Evolutionary conservation across 2,329 filamentous ascomycete genomes (phyloP).

Genomic region (Trichoderma brevicompactum): DNA sequence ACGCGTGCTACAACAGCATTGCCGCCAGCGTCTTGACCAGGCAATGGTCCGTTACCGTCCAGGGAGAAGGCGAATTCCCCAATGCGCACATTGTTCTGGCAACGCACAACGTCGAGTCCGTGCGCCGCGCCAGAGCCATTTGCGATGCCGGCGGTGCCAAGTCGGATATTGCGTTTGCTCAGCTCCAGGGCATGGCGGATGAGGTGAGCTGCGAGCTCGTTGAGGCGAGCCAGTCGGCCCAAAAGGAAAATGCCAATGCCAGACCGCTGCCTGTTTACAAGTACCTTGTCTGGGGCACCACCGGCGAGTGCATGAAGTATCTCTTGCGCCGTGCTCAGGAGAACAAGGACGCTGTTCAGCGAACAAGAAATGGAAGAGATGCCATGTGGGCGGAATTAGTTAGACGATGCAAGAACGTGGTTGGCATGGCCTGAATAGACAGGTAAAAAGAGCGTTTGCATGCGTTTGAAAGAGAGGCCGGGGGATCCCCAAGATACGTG

Average conservation of each 20-base stretch:
- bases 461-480: background rate
- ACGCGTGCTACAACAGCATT: constrained; percentile 73
- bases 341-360: constrained; percentile 71
- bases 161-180: constrained; percentile 55
- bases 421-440: constrained; percentile 44
- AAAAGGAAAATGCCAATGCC: constrained; percentile 34
- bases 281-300: constrained; percentile 72
- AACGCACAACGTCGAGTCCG: constrained; percentile 78
- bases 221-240: constrained; percentile 42
- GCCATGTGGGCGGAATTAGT: constrained; percentile 66
- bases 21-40: constrained; percentile 68
- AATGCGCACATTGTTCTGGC: constrained; percentile 71
- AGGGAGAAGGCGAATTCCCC: constrained; percentile 55
- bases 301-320: constrained; percentile 85
- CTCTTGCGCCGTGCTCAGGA: constrained; percentile 66
- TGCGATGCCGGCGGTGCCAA: constrained; percentile 51
- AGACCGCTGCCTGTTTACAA: constrained; percentile 65
- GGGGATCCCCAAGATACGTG: background rate
- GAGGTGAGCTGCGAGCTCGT: constrained; percentile 75
- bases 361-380: constrained; percentile 64
- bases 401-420: constrained; percentile 54
- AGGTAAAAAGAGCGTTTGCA: background rate
- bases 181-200: constrained; percentile 95
- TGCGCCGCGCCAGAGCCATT: constrained; percentile 60
- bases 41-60: constrained; percentile 45